Base-by-base conservation (phyloP, 306 rosid genomes). In the Quercus agrifolia region DNA sequence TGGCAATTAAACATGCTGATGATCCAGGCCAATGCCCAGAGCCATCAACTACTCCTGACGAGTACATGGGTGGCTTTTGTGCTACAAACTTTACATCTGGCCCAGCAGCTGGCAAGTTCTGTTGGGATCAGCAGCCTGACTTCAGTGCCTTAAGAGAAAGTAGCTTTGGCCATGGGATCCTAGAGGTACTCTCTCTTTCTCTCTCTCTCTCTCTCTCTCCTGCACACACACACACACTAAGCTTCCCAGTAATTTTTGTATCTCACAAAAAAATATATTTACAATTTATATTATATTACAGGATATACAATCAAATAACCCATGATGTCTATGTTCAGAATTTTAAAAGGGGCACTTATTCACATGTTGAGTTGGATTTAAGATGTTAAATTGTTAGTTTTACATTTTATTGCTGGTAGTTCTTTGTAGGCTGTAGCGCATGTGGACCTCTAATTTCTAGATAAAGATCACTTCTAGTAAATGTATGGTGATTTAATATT, bases 111-210 rank as follows among this genome's bases (percentile, higher is more conserved):
- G 91, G 96, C 31, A 85, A 88, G 80, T 89, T 90, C 82, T 92
- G 94, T 75, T 92, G 96, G 97, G 94, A 92, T 68, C 83, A 71
- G 46, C 98, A 90, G 78, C 91, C 96, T 6, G 89, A 90, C 30
- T 89, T 82, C 80, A 92, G 96, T 72, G 94, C 94, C 59, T 81
- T 89, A 70, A 86, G 97, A 83, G 96, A 90, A 81, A 87, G 92
- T 78, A 90, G 92, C 85, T 92, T 90, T 63, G 94, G 96, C 70
- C 89, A 94, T 79, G 98, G 98, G 56, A 88, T 87, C 85, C 79
- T 92, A 1, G 94, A 89, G 96, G 96, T 92, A 80, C 56, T 62
- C 73, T 81, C 63, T 77, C 64, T 82, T 49, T 28, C 76, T 8
- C 49, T 19, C 81, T 18, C 21, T n/a, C n/a, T n/a, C 21, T 15